Evolutionary conservation across 2,329 filamentous ascomycete genomes (phyloP).

Genomic region (Amauroascus verrucosus): DNA sequence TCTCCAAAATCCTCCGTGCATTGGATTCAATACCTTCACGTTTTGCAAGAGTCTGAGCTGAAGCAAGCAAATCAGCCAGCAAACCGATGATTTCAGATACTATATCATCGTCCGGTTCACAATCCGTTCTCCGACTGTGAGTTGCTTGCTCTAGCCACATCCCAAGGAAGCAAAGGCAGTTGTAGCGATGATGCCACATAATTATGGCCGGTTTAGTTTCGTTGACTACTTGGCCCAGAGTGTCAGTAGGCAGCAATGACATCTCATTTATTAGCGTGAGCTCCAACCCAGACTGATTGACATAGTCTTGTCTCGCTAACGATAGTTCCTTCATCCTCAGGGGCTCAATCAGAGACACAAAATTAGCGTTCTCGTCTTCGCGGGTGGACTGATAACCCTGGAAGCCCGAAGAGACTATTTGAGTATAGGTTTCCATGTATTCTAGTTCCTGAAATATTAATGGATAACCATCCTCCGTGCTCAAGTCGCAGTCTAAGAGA

Average conservation of each 20-base stretch:
- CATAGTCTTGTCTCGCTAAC: conserved; percentile 7
- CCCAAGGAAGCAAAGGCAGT: conserved; percentile 67
- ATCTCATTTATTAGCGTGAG: conserved; percentile 29
- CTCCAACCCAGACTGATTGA: conserved; percentile 13
- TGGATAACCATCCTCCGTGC: conserved; percentile 40
- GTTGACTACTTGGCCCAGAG: conserved; percentile 55
- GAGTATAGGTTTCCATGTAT: conserved; percentile 63
- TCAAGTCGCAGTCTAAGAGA: conserved; percentile 43
- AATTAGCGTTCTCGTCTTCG: conserved; percentile 78
- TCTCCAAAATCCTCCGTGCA: conserved; percentile 39
- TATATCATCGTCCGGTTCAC: conserved; percentile 49
- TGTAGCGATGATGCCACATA: conserved; percentile 65
- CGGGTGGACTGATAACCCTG: conserved; percentile 64
- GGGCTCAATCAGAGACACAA: conserved; percentile 52
- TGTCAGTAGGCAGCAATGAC: conserved; percentile 30
- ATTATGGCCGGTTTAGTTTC: conserved; percentile 67
- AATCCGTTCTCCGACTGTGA: conserved; percentile 41
- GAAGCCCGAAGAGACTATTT: conserved; percentile 62
- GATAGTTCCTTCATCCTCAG: conserved; percentile 42
- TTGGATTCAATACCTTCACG: conserved; percentile 29
- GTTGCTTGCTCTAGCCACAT: conserved; percentile 48
- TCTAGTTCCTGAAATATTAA: conserved; percentile 55
- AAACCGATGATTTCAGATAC: conserved; percentile 64
- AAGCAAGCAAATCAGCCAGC: conserved; percentile 58
- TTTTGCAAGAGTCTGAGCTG: conserved; percentile 22